phyloP scores from a whole-genome alignment of 1,139 yeast species.

The Tardiomyces depauwii region DNA sequence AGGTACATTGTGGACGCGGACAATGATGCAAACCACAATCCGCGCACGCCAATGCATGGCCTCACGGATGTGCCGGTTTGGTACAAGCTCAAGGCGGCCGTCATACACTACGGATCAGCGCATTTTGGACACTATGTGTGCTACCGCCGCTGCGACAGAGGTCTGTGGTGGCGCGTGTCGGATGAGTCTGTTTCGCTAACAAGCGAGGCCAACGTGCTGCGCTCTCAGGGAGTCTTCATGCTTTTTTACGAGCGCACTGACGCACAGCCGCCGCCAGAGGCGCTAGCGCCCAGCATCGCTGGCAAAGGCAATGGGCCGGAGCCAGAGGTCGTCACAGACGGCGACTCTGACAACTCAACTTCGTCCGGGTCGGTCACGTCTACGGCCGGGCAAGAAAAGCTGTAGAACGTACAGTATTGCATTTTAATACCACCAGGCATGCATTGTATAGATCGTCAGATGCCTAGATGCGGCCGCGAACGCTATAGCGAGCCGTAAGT shows the following conservation, averaged over 20 bases:
- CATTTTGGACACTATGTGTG: conserved; percentile 93
- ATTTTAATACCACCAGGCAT: too few species aligned
- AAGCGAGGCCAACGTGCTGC: conserved; percentile 65
- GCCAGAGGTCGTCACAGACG: too few species aligned
- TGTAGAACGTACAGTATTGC: too few species aligned
- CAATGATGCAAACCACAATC: conserved; percentile 56
- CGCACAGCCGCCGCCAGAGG: neutral
- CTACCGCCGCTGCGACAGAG: conserved; percentile 58
- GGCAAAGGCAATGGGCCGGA: too few species aligned
- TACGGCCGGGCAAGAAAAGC: too few species aligned
- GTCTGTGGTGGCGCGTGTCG: conserved; percentile 90
- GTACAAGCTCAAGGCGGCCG: conserved; percentile 71
- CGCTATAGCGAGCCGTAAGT: too few species aligned
- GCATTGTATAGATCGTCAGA: too few species aligned
- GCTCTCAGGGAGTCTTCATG: conserved; percentile 86
- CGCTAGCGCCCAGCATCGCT: too few species aligned
- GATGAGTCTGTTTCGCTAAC: conserved; percentile 81
- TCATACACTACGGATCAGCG: conserved; percentile 88
- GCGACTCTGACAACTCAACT: too few species aligned
- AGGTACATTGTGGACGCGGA: conserved; percentile 60
- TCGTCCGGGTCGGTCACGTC: too few species aligned
- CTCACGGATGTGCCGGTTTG: conserved; percentile 15
- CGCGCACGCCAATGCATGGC: conserved; percentile 50
- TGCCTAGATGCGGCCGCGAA: too few species aligned
- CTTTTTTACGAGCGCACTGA: conserved; percentile 54